Percentiles rank a stretch among this genome's conserved stretches.
phyloP scores from a whole-genome alignment of 139 green algal species.

The Spirogloea muscicola region DNA sequence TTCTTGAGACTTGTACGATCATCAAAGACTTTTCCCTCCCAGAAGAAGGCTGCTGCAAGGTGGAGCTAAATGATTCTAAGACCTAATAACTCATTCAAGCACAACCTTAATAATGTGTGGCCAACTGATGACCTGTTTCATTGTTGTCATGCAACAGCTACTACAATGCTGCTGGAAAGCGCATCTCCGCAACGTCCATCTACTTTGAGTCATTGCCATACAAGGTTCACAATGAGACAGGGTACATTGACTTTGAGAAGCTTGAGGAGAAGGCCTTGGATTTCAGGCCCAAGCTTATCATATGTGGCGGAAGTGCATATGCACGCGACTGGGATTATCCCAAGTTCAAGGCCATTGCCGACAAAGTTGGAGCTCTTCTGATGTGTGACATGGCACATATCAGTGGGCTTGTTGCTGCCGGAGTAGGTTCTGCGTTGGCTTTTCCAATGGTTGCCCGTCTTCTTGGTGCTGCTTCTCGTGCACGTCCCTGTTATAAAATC shows the following conservation, averaged over 20 bases:
- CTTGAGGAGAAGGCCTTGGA: constrained; percentile 79
- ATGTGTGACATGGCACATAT: constrained; percentile 87
- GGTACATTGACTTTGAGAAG: constrained; percentile 79
- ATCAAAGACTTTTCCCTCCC: too few species aligned
- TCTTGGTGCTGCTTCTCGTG: too few species aligned
- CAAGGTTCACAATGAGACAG: constrained; percentile 81
- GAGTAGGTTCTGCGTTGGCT: too few species aligned
- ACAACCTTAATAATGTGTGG: too few species aligned
- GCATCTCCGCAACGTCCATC: constrained; percentile 82
- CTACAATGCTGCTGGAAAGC: constrained; percentile 81
- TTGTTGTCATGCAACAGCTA: too few species aligned
- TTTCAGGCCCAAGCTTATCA: constrained; percentile 81
- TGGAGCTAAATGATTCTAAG: too few species aligned
- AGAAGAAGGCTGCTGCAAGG: too few species aligned
- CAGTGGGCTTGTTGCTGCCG: constrained; percentile 70
- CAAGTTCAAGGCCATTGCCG: constrained; percentile 68
- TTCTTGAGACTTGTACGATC: too few species aligned
- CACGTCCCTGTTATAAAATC: too few species aligned
- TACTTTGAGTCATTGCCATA: constrained; percentile 71
- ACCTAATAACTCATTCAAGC: too few species aligned
- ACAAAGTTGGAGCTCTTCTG: constrained; percentile 67
- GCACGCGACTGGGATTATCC: constrained; percentile 81
- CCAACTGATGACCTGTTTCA: too few species aligned
- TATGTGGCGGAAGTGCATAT: constrained; percentile 78
- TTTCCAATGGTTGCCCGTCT: too few species aligned